Base-by-base conservation (phyloP, 192 early-diverging fungal species). In the Backusella circina region DNA sequence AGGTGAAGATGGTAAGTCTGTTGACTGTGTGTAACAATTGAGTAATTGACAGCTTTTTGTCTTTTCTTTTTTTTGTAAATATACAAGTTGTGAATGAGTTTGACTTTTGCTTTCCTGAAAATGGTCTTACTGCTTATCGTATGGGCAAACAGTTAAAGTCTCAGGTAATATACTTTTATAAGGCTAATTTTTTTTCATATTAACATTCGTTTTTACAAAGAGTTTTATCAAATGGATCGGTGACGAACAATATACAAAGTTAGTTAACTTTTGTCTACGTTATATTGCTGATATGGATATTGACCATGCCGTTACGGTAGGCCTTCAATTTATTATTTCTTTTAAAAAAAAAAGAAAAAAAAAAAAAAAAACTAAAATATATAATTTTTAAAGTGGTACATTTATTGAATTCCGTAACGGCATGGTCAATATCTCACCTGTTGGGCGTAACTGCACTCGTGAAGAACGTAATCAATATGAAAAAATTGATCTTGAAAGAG, bases 381-480 rank as follows among this genome's bases (percentile, higher is more conserved):
- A 47, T 5, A 47, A 1, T n/a, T 47, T 1, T n/a, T 1, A 47
- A 73, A 94, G 93, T 78, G 97, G 97, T 57, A 98, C 96, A 1
- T 98, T 98, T 82, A 77, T 98, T 80, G 97, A 99, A 86, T 99
- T 99, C 89, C 93, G 97, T 76, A 94, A 95, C 79, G 97, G 97
- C 67, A 98, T 99, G 96, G 92, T 99, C 86, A 99, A 99, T 87
- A 90, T 98, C 31, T 97, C 96, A 33, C 96, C 97, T 41, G 94
- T 98, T 57, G 98, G 97, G 68, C 93, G 96, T 72, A 96, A 96
- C 87, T 97, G 95, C 91, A 85, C 82, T 35, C 89, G 87, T 75
- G 85, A 92, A 47, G 96, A 99, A 84, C 91, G 97, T 76, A 91
- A 91, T 79, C 92, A 93, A 70, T 99, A 95, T 79, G 95, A 98